Percentiles rank a stretch among this genome's conserved stretches.
Evolutionary conservation across 2,329 filamentous ascomycete species (phyloP).

Genomic region (Neobulgaria alba): DNA sequence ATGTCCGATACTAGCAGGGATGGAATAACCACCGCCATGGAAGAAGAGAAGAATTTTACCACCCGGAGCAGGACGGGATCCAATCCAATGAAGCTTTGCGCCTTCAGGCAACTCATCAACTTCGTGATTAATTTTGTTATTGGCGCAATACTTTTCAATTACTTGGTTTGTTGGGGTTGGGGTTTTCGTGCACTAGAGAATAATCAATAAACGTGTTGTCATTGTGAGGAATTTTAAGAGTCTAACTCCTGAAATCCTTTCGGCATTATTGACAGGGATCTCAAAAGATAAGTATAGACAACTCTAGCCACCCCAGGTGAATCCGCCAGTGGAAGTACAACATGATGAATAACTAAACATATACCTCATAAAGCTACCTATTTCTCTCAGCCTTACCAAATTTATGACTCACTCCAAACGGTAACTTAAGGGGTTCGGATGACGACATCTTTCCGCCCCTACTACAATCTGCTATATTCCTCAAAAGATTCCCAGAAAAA

Average conservation of each 20-base stretch:
- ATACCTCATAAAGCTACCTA: too few relatives aligned
- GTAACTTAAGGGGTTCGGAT: too few relatives aligned
- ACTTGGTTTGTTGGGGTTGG: not conserved
- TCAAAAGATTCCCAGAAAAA: too few relatives aligned
- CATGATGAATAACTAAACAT: conserved; percentile 2
- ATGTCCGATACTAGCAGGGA: conserved; percentile 32
- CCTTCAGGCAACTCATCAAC: conserved; percentile 10
- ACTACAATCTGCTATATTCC: too few relatives aligned
- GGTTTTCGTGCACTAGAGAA: not conserved
- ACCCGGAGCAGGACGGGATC: not conserved
- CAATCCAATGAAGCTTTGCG: conserved; percentile 20
- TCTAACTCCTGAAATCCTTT: too few relatives aligned
- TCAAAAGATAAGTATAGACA: conserved; percentile 1
- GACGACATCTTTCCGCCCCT: too few relatives aligned
- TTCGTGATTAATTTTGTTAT: conserved; percentile 1
- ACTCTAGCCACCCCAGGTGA: conserved; percentile 3
- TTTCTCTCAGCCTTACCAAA: too few relatives aligned
- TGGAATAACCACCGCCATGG: conserved; percentile 44
- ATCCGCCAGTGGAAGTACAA: conserved; percentile 3
- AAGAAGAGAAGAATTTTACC: conserved; percentile 34
- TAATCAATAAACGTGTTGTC: conserved; percentile 1
- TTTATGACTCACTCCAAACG: too few relatives aligned
- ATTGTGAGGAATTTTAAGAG: too few relatives aligned
- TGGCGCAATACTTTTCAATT: conserved; percentile 2
- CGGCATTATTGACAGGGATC: not conserved